Evolutionary conservation across 2,329 filamentous ascomycete species (phyloP).

Genomic region (Pezicula rhizophila): DNA sequence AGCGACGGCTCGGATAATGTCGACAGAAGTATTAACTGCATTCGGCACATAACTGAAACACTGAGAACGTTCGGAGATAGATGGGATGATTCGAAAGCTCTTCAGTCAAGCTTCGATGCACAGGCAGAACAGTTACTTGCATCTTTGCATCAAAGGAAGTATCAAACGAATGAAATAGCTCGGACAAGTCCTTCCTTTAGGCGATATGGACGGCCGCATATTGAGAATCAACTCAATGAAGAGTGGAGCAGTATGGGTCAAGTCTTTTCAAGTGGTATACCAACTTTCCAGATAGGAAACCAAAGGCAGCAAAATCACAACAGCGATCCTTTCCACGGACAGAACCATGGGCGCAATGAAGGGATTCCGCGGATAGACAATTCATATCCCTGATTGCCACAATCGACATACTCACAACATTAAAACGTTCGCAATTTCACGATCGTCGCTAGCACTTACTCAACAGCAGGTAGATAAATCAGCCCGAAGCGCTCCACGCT

Average conservation of each 20-base stretch:
- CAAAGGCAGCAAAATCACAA: too few relatives aligned
- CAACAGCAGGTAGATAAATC: too few relatives aligned
- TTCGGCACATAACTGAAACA: slow-evolving; percentile 48
- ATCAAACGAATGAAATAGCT: slow-evolving; percentile 20
- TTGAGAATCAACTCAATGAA: neutral
- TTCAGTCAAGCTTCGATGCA: slow-evolving; percentile 47
- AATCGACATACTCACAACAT: too few relatives aligned
- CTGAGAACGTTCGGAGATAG: slow-evolving; percentile 51
- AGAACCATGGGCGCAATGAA: too few relatives aligned
- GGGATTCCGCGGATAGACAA: too few relatives aligned
- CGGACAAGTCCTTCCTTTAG: slow-evolving; percentile 9
- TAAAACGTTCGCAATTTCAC: too few relatives aligned
- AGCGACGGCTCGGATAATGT: slow-evolving; percentile 42
- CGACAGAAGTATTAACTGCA: slow-evolving; percentile 47
- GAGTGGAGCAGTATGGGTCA: slow-evolving; percentile 3
- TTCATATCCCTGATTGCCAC: too few relatives aligned
- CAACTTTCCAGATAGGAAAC: too few relatives aligned
- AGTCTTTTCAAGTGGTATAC: neutral
- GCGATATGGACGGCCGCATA: neutral
- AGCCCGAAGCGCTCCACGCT: too few relatives aligned
- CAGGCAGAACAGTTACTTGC: slow-evolving; percentile 19
- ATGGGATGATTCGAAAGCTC: slow-evolving; percentile 50
- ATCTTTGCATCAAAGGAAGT: slow-evolving; percentile 37
- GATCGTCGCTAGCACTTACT: too few relatives aligned
- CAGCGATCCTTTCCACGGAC: too few relatives aligned